Evolutionary conservation across 495 filamentous ascomycete species (phyloP), one percentile per base, ranked within the genome.

Genomic region (Apiosordaria backusii): DNA sequence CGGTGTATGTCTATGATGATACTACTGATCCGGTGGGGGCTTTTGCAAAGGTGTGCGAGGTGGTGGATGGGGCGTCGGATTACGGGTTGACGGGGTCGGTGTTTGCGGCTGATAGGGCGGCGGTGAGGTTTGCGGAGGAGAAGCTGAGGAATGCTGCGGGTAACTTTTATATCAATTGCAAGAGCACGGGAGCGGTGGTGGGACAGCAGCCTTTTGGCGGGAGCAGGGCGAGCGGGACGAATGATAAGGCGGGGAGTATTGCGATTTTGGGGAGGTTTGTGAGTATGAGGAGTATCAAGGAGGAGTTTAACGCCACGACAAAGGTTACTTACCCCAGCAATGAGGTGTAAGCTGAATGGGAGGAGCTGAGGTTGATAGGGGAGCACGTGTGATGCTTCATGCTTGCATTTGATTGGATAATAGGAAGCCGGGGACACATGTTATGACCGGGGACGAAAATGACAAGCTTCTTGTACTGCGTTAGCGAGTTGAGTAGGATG

Each of bases 151-250:
- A 93, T 73, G 78, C 91, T 3, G 89, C 91, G 40, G 92, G 92
- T 21, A 96, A 96, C 80, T 96, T 94, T 79, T 96, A 96, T 77
- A 87, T 96, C 80, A 97, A 97, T 81, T 91, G 89, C 82, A 96
- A 97, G 86, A 90, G 88, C 76, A 97, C 92, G 3, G 92, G 92
- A 59, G 92, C 92, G 9, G 92, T 97, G 50, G 92, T 96, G 2
- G 92, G 92, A 16, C 92, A 97, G 83, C 92, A 97, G 78, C 90
- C 92, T 27, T 97, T 97, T 76, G 92, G 92, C 57, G 92, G 92
- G 61, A 88, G 89, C 52, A 84, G 92, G 67, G 91, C 90, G 10
- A 93, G 90, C 70, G 92, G 92, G 16, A 97, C 92, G 55, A 95
- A 95, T 70, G 92, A 97, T 78, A 97, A 97, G 84, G 92, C 92